Base-by-base conservation (phyloP, 2,329 filamentous ascomycete species). In the Colletotrichum cordylinicola region DNA sequence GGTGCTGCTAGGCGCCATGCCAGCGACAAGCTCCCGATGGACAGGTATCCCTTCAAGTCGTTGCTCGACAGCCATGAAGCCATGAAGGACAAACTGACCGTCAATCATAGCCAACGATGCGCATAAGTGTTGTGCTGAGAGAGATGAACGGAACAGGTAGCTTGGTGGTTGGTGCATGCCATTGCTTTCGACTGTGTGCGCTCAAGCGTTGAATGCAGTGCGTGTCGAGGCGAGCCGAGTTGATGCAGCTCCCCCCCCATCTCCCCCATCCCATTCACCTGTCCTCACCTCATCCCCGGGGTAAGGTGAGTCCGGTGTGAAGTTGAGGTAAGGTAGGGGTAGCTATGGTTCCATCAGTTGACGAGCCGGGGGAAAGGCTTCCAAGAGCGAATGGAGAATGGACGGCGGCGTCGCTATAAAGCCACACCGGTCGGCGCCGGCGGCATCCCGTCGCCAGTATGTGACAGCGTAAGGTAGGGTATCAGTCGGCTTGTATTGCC, bases 381-480 rank as follows among this genome's bases (percentile, higher is more conserved):
- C 16, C 52, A 68, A 31, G 52, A 18, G 33, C 33, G 52, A 60
- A 31, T 48, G 33, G 43, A 21, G 52, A 60, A 31, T 48, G 33
- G 43, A 21, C 52, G 52, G 15, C 29, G 61, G 12, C 61, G 33
- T 29, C 8, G 13, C n/a, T 10, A 33, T 24, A 66, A 8, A 31
- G 58, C 66, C 52, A 21, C 31, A 52, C n/a, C 52, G 52, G 27
- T 68, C 66, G 66, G 33, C 52, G 66, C 66, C 66, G 33, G 66
- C 52, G 48, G 21, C 66, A 37, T 13, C 39, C 39, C 9, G 39
- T n/a, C 56, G 66, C 24, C 66, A 62, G 35, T 60, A 15, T 29
- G 68, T 61, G 27, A 12, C 60, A 72, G 35, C 29, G 48, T 61
- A 74, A 65, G 71, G 39, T 70, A 74, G 70, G 71, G 39, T 70